phyloP scores from a whole-genome alignment of 306 rosid species.

The Rosa persica region DNA sequence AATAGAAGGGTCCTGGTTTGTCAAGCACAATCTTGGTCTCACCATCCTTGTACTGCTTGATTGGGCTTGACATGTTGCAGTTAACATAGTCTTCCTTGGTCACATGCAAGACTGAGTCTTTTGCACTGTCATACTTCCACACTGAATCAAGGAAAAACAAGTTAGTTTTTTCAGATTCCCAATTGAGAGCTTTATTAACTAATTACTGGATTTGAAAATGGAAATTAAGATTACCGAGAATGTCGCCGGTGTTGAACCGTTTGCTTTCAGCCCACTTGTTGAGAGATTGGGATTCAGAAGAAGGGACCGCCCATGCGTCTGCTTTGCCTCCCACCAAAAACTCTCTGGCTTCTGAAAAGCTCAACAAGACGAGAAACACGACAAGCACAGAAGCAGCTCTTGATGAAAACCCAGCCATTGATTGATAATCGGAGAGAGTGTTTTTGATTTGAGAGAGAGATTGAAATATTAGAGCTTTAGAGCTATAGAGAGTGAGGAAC shows the following conservation, averaged over 20 bases:
- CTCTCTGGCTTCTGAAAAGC: conserved; percentile 63
- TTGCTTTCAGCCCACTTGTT: conserved; percentile 70
- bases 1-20: conserved; percentile 65
- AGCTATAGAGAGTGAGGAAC: neutral
- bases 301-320: conserved; percentile 70
- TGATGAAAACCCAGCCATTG: conserved; percentile 50
- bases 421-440: neutral
- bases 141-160: conserved; percentile 31
- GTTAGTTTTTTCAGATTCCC: neutral
- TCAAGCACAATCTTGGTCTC: conserved; percentile 65
- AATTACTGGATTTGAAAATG: neutral
- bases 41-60: conserved; percentile 52
- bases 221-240: conserved; percentile 46
- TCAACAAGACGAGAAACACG: conserved; percentile 34
- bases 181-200: too few relatives aligned
- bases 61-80: conserved; percentile 56
- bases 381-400: conserved; percentile 35
- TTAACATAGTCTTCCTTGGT: conserved; percentile 49
- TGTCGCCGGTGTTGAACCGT: conserved; percentile 65
- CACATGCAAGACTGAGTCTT: conserved; percentile 84
- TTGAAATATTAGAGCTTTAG: too few relatives aligned
- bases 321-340: conserved; percentile 68
- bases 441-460: neutral
- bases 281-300: conserved; percentile 69
- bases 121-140: conserved; percentile 67